These are phyloP conservation scores for Stephania japonica DNA, from an alignment of 164 flowering plant genomes.

Conservation along the genomic window DNA sequence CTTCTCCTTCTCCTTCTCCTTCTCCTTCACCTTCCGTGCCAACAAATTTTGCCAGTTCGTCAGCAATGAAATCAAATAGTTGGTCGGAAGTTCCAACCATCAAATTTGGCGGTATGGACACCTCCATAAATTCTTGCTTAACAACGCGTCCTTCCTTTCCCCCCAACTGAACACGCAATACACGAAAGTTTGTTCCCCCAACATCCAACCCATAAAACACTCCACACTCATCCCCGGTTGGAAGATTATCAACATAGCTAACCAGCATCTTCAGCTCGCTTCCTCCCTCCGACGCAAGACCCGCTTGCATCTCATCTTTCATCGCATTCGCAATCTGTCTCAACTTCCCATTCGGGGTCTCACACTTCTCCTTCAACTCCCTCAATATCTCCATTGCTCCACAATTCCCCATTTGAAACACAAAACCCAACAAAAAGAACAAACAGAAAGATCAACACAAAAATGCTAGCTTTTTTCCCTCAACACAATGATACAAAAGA, in stretches of 20 bases:
- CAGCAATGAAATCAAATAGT: conserved; percentile 78
- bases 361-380: conserved; percentile 75
- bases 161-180: conserved; percentile 75
- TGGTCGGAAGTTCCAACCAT: conserved; percentile 71
- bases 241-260: conserved; percentile 88
- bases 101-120: conserved; percentile 84
- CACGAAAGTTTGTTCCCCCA: conserved; percentile 97
- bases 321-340: conserved; percentile 86
- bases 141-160: conserved; percentile 57
- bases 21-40: conserved; percentile 68
- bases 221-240: conserved; percentile 86
- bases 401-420: conserved; percentile 63
- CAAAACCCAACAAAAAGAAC: too few relatives aligned
- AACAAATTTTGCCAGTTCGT: conserved; percentile 78
- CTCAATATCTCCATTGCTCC: conserved; percentile 56
- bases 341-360: conserved; percentile 52
- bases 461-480: too few relatives aligned
- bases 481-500: too few relatives aligned
- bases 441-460: too few relatives aligned
- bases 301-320: conserved; percentile 96
- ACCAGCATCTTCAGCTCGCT: conserved; percentile 95
- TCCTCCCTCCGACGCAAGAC: conserved; percentile 91
- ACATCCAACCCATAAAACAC: conserved; percentile 90
- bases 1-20: too few relatives aligned
- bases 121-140: conserved; percentile 75